These are phyloP conservation scores for Scheffersomyces illinoinensis DNA, from an alignment of 1,139 yeast species.

Conservation along the genomic window DNA sequence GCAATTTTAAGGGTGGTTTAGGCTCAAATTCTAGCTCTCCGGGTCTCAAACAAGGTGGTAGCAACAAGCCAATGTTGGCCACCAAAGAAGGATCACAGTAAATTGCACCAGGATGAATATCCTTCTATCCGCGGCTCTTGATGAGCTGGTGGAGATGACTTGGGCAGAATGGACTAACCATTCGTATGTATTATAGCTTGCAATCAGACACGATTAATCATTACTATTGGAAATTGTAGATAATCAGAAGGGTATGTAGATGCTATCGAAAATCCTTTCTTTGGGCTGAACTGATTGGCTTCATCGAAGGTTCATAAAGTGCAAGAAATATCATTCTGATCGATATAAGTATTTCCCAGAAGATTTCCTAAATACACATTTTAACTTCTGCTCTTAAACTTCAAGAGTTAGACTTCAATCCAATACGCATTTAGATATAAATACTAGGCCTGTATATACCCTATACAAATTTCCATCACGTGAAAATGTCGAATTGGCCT, in stretches of 20 bases:
- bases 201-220: background rate
- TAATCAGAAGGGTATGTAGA: background rate
- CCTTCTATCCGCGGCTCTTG: background rate
- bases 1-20: background rate
- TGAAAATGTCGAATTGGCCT: no score
- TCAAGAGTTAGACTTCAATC: no score
- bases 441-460: no score
- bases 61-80: background rate
- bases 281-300: no score
- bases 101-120: background rate
- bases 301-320: no score
- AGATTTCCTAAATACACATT: no score
- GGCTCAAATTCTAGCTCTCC: background rate
- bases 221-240: background rate
- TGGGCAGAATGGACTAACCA: background rate
- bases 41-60: background rate
- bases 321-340: no score
- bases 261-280: no score
- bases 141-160: background rate
- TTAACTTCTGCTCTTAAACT: no score
- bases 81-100: background rate
- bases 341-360: no score
- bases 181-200: constrained; percentile 1
- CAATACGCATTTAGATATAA: no score
- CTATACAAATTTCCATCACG: no score